Conservation (phyloP, 148 eudicot species). For the Silene conica region DNA sequence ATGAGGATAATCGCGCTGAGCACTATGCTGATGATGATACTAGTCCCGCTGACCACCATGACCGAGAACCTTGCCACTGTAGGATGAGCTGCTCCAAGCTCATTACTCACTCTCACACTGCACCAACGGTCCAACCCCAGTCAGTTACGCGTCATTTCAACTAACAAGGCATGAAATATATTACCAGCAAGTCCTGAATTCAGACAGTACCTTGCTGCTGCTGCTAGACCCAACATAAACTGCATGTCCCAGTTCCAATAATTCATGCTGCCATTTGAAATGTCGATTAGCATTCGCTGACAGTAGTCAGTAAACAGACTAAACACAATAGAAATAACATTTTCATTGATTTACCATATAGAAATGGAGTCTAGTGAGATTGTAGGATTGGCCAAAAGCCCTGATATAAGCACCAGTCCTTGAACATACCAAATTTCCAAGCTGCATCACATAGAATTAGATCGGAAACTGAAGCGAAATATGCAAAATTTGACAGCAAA, state of each 20-base stretch:
- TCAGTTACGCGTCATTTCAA: background rate
- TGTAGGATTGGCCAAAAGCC: constrained; percentile 51
- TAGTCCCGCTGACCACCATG: constrained; percentile 40
- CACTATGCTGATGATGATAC: constrained; percentile 40
- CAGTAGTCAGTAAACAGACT: constrained; percentile 9
- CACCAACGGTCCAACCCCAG: constrained; percentile 14
- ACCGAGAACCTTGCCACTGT: constrained; percentile 49
- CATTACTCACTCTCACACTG: constrained; percentile 53
- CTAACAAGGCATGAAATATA: background rate
- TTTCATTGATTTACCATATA: constrained; percentile 35
- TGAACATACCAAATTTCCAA: constrained; percentile 61
- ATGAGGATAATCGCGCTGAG: constrained; percentile 37
- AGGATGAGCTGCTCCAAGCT: constrained; percentile 56
- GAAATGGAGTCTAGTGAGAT: constrained; percentile 54
- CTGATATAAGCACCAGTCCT: constrained; percentile 62
- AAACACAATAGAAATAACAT: background rate
- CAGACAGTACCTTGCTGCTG: constrained; percentile 45
- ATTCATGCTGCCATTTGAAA: constrained; percentile 42
- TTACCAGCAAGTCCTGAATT: background rate
- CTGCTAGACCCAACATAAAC: constrained; percentile 53
- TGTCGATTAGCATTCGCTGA: constrained; percentile 8
- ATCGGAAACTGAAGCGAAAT: background rate
- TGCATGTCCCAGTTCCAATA: constrained; percentile 61
- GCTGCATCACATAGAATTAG: constrained; percentile 28
- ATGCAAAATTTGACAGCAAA: background rate